Percentiles rank a stretch among this genome's conserved stretches.
Evolutionary conservation across 108 stramenopile species (phyloP).

Genomic region (Nitzschia sp.): DNA sequence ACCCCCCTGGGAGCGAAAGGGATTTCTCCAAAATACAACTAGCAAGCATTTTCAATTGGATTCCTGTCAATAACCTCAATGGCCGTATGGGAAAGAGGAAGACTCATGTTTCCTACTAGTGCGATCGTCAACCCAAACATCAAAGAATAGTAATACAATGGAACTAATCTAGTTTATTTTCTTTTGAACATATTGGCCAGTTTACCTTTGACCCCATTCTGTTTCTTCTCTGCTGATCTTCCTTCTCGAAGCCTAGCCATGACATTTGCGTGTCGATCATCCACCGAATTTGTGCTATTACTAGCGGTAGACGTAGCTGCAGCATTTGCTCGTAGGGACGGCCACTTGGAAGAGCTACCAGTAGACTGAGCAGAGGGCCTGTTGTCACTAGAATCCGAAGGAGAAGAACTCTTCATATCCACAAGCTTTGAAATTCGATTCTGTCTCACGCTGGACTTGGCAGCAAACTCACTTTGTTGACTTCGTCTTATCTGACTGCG

Average conservation of each 20-base stretch:
- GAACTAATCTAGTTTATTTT: not conserved
- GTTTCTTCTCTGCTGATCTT: not conserved
- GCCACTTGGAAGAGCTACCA: not conserved
- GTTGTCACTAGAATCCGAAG: not conserved
- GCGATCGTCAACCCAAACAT: too few species aligned
- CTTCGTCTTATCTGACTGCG: constrained; percentile 9
- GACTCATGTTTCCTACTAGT: too few species aligned
- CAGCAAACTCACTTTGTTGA: constrained; percentile 11
- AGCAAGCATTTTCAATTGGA: too few species aligned
- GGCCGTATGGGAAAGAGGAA: too few species aligned
- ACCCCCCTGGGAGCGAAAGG: too few species aligned
- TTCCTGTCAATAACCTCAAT: too few species aligned
- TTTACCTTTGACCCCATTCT: not conserved
- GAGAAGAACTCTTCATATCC: constrained; percentile 6
- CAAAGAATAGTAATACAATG: too few species aligned
- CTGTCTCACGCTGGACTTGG: constrained; percentile 21
- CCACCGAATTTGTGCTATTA: not conserved
- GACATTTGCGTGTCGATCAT: not conserved
- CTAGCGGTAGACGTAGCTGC: not conserved
- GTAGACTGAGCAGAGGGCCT: not conserved
- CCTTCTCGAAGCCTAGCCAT: not conserved
- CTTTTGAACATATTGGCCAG: not conserved
- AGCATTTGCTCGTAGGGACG: not conserved
- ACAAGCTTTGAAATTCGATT: constrained; percentile 17
- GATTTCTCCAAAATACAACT: too few species aligned